Evolutionary conservation across 208 protist species (phyloP), one percentile per base, ranked within the genome.

Genomic region (Crithidia fasciculata): DNA sequence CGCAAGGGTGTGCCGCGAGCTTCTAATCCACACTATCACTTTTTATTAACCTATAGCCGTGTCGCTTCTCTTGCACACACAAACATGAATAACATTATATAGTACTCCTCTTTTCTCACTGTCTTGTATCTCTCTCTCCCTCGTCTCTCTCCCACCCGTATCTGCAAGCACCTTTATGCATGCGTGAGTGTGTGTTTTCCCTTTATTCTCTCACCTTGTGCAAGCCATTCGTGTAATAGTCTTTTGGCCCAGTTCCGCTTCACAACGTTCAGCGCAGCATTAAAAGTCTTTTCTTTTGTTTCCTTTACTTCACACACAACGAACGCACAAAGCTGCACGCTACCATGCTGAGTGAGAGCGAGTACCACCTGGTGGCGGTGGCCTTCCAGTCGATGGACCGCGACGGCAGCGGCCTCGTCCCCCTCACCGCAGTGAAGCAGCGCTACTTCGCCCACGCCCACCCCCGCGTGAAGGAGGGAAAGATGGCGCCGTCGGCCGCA

Each of bases 401-500:
- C n/a, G 63, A 86, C 12, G 79, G 78, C 39, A 72, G 69, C 16
- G 86, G 85, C 3, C 50, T 88, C 13, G 74, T 96, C 16, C 56
- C 72, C 7, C 67, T 96, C 5, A 67, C 69, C 5, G 82, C 90
- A 18, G 64, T 94, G 40, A 80, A 70, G 45, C 65, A 84, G 64
- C 75, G 81, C 28, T 94, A 85, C 81, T 86, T 94, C 66, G 74
- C 77, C 41, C 78, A 85, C 45, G 78, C 72, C 63, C 92, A 96
- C 56, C 92, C 92, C 0, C 82, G 88, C 40, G 92, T 96, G 67
- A 86, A 81, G 76, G 79, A 90, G 54, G 92, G 92, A 16, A 71
- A 49, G 53, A 91, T 93, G 82, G 88, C 92, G 0, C 89, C 90
- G 4, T 85, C 83, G 2, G 78, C 76, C 13, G 90, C 87, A 16